Base-by-base conservation (phyloP, 2,329 filamentous ascomycete species). In the Exutisphaerella laricina region DNA sequence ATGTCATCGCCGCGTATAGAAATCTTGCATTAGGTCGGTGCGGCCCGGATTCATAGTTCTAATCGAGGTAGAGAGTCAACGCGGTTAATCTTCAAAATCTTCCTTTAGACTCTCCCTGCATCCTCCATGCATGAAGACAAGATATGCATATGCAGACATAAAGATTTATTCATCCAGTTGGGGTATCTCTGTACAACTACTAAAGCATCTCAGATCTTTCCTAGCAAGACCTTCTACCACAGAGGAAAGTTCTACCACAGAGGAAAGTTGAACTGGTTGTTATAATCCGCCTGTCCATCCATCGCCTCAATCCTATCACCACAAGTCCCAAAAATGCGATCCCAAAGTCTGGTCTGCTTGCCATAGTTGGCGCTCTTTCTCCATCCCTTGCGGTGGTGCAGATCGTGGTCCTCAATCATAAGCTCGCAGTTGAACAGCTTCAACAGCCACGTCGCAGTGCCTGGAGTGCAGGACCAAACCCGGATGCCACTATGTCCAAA, bases 371-470 rank as follows among this genome's bases (percentile, higher is more conserved):
- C 51, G 35, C 63, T 67, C 55, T 61, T 61, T 47, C 59, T 58
- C 62, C 63, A 67, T 4, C 64, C 65, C 45, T 60, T 58, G 4
- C 65, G 62, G 41, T 67, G 65, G 42, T 67, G 65, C 12, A 67
- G 46, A 36, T 67, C 64, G 39, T 67, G 65, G 28, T 72, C 69
- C 45, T 72, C 69, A 25, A 70, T 64, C 2, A 67, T 55, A 3
- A 70, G 51, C 23, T 71, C 68, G 1, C 57, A 55, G 5, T 60
- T 54, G 9, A 67, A 50, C 2, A 56, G 22, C 26, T 55, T 52
- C 13, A 70, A 50, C 2, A 70, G 36, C 57, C 59, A 65, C 12
- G 53, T 60, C 14, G 68, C 45, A 0, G 65, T 60, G 1, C 59
- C 60, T 0, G 68, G 65, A 0, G 65, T 58, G 1, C 58, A 59